Percentiles rank a stretch among this genome's conserved stretches.
Conservation (phyloP, 1,284 basidiomycete genomes). For the Amylostereum areolatum region DNA sequence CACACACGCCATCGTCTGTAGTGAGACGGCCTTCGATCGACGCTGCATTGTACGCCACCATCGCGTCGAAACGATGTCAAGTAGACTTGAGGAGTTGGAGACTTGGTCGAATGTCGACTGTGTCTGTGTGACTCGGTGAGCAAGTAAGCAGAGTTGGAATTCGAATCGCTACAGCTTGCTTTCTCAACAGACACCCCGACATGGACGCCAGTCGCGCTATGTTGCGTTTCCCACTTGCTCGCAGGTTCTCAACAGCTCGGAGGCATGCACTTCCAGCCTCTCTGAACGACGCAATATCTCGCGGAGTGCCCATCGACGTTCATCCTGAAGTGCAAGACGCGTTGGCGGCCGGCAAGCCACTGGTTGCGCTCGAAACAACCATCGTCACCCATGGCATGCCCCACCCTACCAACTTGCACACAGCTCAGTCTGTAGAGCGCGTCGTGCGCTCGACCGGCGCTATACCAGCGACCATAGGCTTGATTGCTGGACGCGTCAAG, state of each 20-base stretch:
- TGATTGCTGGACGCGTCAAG: conserved; percentile 81
- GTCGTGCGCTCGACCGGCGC: conserved; percentile 77
- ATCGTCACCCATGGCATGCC: conserved; percentile 92
- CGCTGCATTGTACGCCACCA: conserved; percentile 19
- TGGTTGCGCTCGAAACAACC: conserved; percentile 82
- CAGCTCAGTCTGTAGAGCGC: conserved; percentile 69
- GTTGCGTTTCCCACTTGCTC: background rate
- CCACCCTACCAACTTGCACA: conserved; percentile 71
- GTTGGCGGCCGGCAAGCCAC: conserved; percentile 47
- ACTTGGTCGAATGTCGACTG: background rate
- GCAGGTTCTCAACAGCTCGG: conserved; percentile 6
- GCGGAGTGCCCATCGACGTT: conserved; percentile 45
- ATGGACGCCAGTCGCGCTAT: too few species aligned
- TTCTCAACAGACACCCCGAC: too few species aligned
- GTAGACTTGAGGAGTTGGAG: background rate
- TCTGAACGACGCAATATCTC: conserved; percentile 13
- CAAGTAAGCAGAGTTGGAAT: too few species aligned
- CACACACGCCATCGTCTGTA: conserved; percentile 45
- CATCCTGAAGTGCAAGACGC: conserved; percentile 80
- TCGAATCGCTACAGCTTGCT: too few species aligned
- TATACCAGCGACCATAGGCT: conserved; percentile 87
- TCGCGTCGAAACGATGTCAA: conserved; percentile 3
- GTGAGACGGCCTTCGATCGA: conserved; percentile 43
- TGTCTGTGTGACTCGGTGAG: too few species aligned
- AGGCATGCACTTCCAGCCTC: conserved; percentile 8